These are phyloP conservation scores for Eucalyptus globulus DNA, from an alignment of 345 rosid species.

Conservation along the genomic window DNA sequence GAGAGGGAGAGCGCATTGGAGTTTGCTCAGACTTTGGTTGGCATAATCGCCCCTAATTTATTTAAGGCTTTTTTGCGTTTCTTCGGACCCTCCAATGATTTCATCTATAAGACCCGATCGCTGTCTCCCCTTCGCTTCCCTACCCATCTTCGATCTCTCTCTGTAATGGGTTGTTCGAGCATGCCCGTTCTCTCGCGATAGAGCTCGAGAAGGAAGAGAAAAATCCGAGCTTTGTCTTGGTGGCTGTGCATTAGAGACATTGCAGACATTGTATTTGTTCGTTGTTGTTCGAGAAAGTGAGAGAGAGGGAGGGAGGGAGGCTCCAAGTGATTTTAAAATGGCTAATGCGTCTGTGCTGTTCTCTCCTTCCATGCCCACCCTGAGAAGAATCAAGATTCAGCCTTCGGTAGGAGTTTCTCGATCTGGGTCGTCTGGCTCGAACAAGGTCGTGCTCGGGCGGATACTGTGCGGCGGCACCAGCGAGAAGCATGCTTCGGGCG, in stretches of 20 bases:
- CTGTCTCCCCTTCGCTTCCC: neutral
- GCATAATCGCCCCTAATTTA: conserved; percentile 17
- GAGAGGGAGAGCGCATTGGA: conserved; percentile 16
- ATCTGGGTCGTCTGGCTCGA: conserved; percentile 57
- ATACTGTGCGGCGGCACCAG: conserved; percentile 42
- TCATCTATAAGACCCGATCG: neutral
- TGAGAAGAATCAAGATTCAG: conserved; percentile 21
- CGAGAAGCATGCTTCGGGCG: neutral
- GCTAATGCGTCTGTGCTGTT: conserved; percentile 74
- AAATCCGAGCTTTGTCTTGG: neutral
- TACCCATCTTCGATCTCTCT: neutral
- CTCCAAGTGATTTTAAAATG: conserved; percentile 15
- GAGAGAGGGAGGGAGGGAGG: neutral
- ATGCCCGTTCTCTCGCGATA: neutral
- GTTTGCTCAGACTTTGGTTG: conserved; percentile 30
- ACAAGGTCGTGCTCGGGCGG: conserved; percentile 21
- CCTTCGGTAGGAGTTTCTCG: conserved; percentile 39
- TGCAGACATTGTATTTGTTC: neutral
- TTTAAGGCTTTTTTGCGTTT: neutral
- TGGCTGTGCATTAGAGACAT: neutral
- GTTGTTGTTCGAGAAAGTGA: neutral
- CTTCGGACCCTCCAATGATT: conserved; percentile 26
- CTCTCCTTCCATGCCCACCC: conserved; percentile 46
- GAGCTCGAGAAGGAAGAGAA: neutral
- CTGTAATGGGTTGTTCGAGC: conserved; percentile 1